phyloP scores from a whole-genome alignment of 192 early-diverging fungal species.

The Coemansia sp. region DNA sequence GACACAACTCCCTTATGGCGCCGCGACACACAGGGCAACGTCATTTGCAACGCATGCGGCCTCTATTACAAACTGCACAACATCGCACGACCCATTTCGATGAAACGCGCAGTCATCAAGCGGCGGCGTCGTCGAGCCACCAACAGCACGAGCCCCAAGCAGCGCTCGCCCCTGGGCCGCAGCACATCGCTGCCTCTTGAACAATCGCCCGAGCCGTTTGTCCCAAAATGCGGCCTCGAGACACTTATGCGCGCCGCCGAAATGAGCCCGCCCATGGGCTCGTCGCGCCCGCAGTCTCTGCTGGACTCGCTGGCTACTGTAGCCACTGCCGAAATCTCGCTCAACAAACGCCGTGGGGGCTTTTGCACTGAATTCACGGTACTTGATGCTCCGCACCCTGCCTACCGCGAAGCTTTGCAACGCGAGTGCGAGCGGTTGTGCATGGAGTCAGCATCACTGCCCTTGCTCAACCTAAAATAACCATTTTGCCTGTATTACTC shows the following conservation, averaged over 20 bases:
- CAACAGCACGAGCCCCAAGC: constrained; percentile 7
- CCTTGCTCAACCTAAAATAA: constrained; percentile 4
- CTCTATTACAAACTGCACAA: constrained; percentile 84
- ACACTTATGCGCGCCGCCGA: constrained; percentile 42
- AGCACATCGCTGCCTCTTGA: constrained; percentile 39
- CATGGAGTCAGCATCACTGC: neutral
- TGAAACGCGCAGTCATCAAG: constrained; percentile 70
- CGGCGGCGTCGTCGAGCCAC: constrained; percentile 62
- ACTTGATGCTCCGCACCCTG: constrained; percentile 7
- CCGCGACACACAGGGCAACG: constrained; percentile 64
- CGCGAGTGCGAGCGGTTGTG: constrained; percentile 47
- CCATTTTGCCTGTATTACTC: neutral
- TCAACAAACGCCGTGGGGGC: constrained; percentile 16
- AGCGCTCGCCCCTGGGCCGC: neutral
- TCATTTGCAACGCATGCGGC: constrained; percentile 91
- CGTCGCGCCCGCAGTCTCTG: neutral
- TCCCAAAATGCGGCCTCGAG: constrained; percentile 23
- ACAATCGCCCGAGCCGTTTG: neutral
- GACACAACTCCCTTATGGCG: constrained; percentile 75
- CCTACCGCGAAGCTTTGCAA: constrained; percentile 41
- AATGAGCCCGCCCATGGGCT: constrained; percentile 20
- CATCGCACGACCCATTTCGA: constrained; percentile 68
- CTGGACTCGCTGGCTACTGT: constrained; percentile 49
- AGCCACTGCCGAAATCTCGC: constrained; percentile 38
- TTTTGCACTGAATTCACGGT: neutral